Percentiles rank a stretch among this genome's conserved stretches.
Evolutionary conservation across 2,329 filamentous ascomycete species (phyloP).

Genomic region (Trichophyton equinum): DNA sequence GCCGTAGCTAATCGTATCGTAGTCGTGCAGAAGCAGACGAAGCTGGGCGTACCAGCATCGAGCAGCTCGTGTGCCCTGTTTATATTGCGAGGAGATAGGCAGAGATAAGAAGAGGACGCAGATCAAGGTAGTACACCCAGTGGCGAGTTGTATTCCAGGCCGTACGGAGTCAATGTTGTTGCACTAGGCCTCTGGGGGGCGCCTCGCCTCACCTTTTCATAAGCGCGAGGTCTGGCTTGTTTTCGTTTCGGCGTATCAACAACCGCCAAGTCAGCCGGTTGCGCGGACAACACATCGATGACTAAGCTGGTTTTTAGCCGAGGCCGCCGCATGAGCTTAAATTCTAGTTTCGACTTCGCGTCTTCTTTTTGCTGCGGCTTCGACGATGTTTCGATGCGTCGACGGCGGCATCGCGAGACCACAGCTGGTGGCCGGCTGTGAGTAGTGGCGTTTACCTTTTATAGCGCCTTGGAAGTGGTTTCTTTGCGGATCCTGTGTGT

Average conservation of each 20-base stretch:
- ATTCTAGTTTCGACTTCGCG: no score
- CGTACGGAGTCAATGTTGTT: neutral
- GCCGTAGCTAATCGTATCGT: no score
- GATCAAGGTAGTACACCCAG: neutral
- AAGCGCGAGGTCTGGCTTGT: neutral
- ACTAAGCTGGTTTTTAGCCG: neutral
- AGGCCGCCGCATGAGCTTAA: neutral
- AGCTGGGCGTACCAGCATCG: neutral
- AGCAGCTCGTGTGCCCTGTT: neutral
- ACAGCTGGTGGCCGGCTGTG: no score
- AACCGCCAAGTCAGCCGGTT: conserved; percentile 16
- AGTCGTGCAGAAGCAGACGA: neutral
- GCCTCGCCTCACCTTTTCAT: neutral
- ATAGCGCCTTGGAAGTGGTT: no score
- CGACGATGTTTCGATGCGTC: no score
- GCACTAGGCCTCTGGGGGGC: neutral
- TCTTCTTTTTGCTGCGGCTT: no score
- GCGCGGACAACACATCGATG: conserved; percentile 1
- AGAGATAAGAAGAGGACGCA: neutral
- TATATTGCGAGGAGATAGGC: neutral
- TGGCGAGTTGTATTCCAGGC: neutral
- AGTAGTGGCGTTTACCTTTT: no score
- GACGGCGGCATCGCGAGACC: no score
- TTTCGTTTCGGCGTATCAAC: conserved; percentile 13
- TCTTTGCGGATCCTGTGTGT: no score